Base-by-base conservation (phyloP, 2,329 filamentous ascomycete species). In the Trichoderma guizhouense region DNA sequence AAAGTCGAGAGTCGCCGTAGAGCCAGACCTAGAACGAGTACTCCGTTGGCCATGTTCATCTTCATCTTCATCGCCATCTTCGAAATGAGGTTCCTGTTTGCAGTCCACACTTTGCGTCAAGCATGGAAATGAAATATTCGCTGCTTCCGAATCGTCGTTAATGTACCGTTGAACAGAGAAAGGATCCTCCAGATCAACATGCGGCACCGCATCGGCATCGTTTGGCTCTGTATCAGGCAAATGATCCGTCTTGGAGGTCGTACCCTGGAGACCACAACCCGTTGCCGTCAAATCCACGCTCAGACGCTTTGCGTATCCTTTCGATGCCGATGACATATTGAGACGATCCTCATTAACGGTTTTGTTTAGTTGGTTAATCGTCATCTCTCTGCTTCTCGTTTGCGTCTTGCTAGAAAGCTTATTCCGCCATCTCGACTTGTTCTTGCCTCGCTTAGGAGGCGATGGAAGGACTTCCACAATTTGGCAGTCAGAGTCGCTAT, bases 1-100 rank as follows among this genome's bases (percentile, higher is more conserved):
- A 18, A 69, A 26, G 30, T 69, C 67, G 26, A 69, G 67, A 51
- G 67, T 69, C 26, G 39, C 57, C 15, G 39, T 51, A 7, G 67
- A 69, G 36, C 39, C 32, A 21, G 67, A 69, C 21, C 67, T 51
- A 9, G 57, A 61, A 61, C 57, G 67, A 14, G 26, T 18, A 9
- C 12, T 24, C 28, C 53, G 30, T 43, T 43, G 39, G 39, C 18
- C 39, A 7, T 15, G 12, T 11, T 39, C n/a, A 36, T 51, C 36
- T 21, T 43, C 32, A 28, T 39, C 6, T 12, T 58, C 30, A 9
- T 63, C 26, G 15, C 3, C 18, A 11, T 18, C 34, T 15, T 18
- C 9, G 12, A 18, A 32, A 12, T 24, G 63, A 55, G 21, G 14
- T 12, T n/a, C 30, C 14, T 18, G 53, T 43, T 32, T 30, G 15